These are phyloP conservation scores for Cadophora sp. DNA, from an alignment of 2,329 filamentous ascomycete genomes.

Conservation along the genomic window DNA sequence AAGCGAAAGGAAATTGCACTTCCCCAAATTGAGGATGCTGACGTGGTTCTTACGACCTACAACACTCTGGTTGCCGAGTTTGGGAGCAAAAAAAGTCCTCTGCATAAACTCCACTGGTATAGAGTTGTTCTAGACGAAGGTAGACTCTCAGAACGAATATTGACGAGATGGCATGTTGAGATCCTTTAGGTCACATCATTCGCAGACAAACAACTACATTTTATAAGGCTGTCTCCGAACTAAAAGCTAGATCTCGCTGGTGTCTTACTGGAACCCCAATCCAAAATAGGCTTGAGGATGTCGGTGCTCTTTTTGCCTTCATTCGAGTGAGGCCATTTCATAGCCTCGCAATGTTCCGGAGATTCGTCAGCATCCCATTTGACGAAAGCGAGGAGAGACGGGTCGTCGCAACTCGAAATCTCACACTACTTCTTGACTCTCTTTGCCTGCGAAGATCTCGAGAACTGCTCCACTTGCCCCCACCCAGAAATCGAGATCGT, in stretches of 20 bases:
- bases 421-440: not conserved
- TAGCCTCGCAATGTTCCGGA: slow-evolving; percentile 26
- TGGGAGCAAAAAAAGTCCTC: not conserved
- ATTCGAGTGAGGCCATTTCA: slow-evolving; percentile 24
- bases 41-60: not conserved
- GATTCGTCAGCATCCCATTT: slow-evolving; percentile 35
- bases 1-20: not conserved
- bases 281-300: slow-evolving; percentile 44
- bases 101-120: not conserved
- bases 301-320: slow-evolving; percentile 43
- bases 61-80: not conserved
- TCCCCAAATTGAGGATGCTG: not conserved
- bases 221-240: slow-evolving; percentile 50
- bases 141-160: not conserved
- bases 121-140: slow-evolving; percentile 7
- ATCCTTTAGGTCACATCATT: slow-evolving; percentile 54
- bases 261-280: slow-evolving; percentile 41
- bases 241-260: slow-evolving; percentile 52
- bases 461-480: not conserved
- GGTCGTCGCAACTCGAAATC: not conserved
- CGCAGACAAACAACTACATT: slow-evolving; percentile 54
- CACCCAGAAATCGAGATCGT: not conserved
- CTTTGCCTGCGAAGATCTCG: slow-evolving; percentile 1
- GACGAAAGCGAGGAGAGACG: slow-evolving; percentile 41
- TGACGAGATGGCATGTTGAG: not conserved